Evolutionary conservation across 2,329 filamentous ascomycete species (phyloP), one percentile per base, ranked within the genome.

Genomic region (Trichoderma atroviride): DNA sequence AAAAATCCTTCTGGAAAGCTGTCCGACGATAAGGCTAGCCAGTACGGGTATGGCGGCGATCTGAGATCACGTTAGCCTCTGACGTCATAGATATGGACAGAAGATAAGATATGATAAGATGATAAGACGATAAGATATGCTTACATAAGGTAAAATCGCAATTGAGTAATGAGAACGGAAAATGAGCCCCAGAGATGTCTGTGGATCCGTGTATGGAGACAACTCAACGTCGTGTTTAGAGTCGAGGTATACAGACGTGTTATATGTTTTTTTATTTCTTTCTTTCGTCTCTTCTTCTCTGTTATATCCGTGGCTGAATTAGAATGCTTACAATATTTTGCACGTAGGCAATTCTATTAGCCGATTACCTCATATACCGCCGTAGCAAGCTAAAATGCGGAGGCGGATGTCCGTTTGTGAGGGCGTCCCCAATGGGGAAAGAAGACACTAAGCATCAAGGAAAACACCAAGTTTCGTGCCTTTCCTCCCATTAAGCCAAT

Each of bases 341-440:
- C 14, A 13, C 50, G 19, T 55, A 66, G 63, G 63, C 53, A 66
- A 22, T 58, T 66, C 63, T 33, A 47, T 66, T 66, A 66, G 16
- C 63, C 63, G 63, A 57, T 29, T 4, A 35, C 37, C 11, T 22
- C 29, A 57, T 27, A 47, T 4, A 50, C 4, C 11, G 57, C 57
- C 27, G 31, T 14, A 19, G 29, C 37, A 16, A 33, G 3, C 53
- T 9, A 47, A 37, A n/a, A 24, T 7, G 16, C 63, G 63, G 63
- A 58, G 63, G 63, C 53, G 63, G 63, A 66, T 33, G 50, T 66
- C 63, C 63, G 63, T 58, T 31, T 33, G 37, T 13, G 37, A n/a
- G 35, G 19, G 53, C 13, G 14, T 19, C 27, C 35, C 47, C n/a
- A 14, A 50, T 33, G 22, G 53, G 43, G 33, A 35, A 33, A 11